Conservation (phyloP, 2,329 filamentous ascomycete species). For the Apiospora saccharicola region DNA sequence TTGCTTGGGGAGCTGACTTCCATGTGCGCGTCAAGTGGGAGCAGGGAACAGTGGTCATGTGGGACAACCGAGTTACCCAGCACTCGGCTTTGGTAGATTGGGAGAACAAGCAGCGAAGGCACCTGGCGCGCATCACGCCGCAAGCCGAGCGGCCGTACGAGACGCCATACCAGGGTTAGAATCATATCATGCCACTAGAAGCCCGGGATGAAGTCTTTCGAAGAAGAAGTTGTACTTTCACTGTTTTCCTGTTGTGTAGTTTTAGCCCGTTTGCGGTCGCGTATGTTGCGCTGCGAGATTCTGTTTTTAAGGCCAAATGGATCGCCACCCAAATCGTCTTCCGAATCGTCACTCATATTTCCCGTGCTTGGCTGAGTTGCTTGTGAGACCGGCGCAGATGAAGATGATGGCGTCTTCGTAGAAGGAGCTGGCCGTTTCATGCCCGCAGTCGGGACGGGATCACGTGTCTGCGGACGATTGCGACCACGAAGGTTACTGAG, state of each 20-base stretch:
- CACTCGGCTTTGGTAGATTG: slow-evolving; percentile 85
- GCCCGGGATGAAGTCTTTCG: slow-evolving; percentile 11
- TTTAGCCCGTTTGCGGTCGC: not conserved
- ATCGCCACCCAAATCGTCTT: not conserved
- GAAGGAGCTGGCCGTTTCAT: not conserved
- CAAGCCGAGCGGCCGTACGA: slow-evolving; percentile 82
- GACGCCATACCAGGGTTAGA: slow-evolving; percentile 59
- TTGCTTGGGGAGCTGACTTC: slow-evolving; percentile 75
- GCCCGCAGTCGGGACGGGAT: not conserved
- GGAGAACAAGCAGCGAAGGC: slow-evolving; percentile 78
- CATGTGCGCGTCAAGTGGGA: slow-evolving; percentile 81
- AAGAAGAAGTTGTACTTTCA: not conserved
- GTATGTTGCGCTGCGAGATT: not conserved
- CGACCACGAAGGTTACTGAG: not conserved
- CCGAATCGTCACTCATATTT: not conserved
- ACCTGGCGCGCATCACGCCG: slow-evolving; percentile 82
- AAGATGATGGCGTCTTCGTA: too few relatives aligned
- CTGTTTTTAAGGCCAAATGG: slow-evolving; percentile 1
- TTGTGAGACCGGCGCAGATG: not conserved
- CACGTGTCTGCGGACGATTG: not conserved
- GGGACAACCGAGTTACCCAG: slow-evolving; percentile 83
- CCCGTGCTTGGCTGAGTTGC: not conserved
- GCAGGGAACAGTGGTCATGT: slow-evolving; percentile 81
- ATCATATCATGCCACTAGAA: not conserved
- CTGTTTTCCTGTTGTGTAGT: not conserved